phyloP scores from a whole-genome alignment of 164 flowering plant species.

The Santalum album region DNA sequence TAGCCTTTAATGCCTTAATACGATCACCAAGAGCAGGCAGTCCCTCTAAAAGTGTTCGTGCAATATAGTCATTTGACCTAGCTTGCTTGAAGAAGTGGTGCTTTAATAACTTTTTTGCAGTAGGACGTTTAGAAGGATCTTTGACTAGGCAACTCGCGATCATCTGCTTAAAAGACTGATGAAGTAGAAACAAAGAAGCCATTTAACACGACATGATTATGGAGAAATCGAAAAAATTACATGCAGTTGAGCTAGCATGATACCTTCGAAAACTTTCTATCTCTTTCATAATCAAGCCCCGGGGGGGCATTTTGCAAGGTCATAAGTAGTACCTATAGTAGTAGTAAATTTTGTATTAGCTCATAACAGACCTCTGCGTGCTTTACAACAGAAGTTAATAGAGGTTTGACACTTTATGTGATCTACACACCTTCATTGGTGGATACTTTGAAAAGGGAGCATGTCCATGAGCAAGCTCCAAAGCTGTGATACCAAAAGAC shows the following conservation, averaged over 20 bases:
- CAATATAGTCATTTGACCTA: slow-evolving; percentile 72
- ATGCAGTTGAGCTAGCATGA: background rate
- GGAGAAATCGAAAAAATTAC: background rate
- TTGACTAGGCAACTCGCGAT: slow-evolving; percentile 93
- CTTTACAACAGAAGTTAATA: slow-evolving; percentile 1
- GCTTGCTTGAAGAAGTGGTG: slow-evolving; percentile 92
- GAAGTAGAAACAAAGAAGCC: slow-evolving; percentile 5
- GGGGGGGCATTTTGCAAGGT: slow-evolving; percentile 98
- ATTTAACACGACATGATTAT: background rate
- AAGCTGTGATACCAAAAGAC: slow-evolving; percentile 98
- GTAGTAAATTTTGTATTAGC: slow-evolving; percentile 7
- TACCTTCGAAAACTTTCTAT: slow-evolving; percentile 88
- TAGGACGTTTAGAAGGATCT: slow-evolving; percentile 86
- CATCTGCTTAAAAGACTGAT: slow-evolving; percentile 93
- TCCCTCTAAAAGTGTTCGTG: slow-evolving; percentile 72
- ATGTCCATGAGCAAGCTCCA: slow-evolving; percentile 99
- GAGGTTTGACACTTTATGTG: background rate
- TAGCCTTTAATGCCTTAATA: slow-evolving; percentile 66
- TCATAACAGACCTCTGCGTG: background rate
- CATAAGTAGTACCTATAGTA: slow-evolving; percentile 86
- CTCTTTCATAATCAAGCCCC: slow-evolving; percentile 80
- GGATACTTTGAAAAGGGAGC: slow-evolving; percentile 99
- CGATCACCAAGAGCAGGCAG: slow-evolving; percentile 88
- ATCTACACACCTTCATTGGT: slow-evolving; percentile 76
- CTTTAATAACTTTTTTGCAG: slow-evolving; percentile 74